Evolutionary conservation across 2,329 filamentous ascomycete species (phyloP).

Genomic region (Atkinsonella hypoxylon): DNA sequence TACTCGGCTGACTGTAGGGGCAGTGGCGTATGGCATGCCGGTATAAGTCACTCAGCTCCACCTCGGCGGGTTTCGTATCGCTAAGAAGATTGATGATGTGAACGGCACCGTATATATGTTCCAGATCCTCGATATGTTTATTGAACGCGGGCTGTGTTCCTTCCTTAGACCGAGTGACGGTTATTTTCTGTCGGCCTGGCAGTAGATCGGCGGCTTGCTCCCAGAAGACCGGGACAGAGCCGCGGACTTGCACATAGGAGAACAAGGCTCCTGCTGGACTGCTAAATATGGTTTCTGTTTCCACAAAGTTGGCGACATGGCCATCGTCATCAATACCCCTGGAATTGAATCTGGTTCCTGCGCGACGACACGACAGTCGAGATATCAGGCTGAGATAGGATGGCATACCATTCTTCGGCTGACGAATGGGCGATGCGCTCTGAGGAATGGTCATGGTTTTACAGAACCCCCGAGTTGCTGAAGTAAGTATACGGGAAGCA

Average conservation of each 20-base stretch:
- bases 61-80: constrained; percentile 73
- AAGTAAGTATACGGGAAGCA: constrained; percentile 76
- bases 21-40: constrained; percentile 64
- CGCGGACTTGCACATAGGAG: constrained; percentile 85
- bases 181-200: constrained; percentile 89
- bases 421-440: constrained; percentile 56
- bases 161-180: constrained; percentile 75
- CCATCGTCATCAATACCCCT: constrained; percentile 95
- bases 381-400: constrained; percentile 85
- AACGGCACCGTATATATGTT: constrained; percentile 76
- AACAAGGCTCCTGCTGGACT: constrained; percentile 67
- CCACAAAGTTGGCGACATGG: constrained; percentile 97
- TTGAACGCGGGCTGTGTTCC: constrained; percentile 92
- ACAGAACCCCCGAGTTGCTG: constrained; percentile 87
- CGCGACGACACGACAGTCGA: constrained; percentile 76
- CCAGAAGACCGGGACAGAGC: constrained; percentile 95
- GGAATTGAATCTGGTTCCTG: constrained; percentile 94
- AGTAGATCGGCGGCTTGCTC: constrained; percentile 82
- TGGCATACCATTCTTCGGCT: constrained; percentile 56
- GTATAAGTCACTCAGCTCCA: constrained; percentile 71
- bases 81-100: constrained; percentile 94
- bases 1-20: constrained; percentile 50
- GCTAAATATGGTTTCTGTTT: constrained; percentile 90
- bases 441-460: constrained; percentile 76
- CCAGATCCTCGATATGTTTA: constrained; percentile 83